These are phyloP conservation scores for Thelonectria discophora DNA, from an alignment of 2,329 filamentous ascomycete species.

Conservation along the genomic window DNA sequence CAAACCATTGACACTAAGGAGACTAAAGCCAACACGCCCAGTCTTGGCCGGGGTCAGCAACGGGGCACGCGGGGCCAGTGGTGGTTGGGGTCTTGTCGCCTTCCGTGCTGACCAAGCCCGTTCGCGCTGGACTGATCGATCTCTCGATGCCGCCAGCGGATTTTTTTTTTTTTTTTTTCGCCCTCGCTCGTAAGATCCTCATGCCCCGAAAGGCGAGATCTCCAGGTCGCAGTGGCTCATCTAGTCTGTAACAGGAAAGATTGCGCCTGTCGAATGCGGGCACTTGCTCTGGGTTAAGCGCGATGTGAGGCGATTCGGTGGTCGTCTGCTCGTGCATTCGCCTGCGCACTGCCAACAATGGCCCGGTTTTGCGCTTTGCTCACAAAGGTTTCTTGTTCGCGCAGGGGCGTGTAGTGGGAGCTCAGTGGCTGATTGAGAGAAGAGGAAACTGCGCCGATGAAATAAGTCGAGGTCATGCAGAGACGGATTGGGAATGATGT, in stretches of 20 bases:
- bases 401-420: background rate
- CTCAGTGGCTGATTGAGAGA: background rate
- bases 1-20: background rate
- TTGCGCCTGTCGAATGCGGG: background rate
- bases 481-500: background rate
- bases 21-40: background rate
- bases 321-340: background rate
- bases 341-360: background rate
- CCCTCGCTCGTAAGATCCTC: background rate
- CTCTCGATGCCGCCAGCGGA: background rate
- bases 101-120: background rate
- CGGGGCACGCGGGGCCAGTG: background rate
- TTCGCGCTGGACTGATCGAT: background rate
- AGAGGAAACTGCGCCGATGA: background rate
- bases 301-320: background rate
- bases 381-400: background rate
- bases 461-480: background rate
- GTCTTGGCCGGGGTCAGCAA: background rate
- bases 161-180: background rate
- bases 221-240: background rate
- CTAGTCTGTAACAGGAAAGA: constrained; percentile 1
- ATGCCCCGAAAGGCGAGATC: background rate
- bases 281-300: background rate
- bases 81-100: background rate
- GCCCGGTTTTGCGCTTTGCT: no score